Evolutionary conservation across 2,329 filamentous ascomycete genomes (phyloP).

Genomic region (Cadophora sp.): DNA sequence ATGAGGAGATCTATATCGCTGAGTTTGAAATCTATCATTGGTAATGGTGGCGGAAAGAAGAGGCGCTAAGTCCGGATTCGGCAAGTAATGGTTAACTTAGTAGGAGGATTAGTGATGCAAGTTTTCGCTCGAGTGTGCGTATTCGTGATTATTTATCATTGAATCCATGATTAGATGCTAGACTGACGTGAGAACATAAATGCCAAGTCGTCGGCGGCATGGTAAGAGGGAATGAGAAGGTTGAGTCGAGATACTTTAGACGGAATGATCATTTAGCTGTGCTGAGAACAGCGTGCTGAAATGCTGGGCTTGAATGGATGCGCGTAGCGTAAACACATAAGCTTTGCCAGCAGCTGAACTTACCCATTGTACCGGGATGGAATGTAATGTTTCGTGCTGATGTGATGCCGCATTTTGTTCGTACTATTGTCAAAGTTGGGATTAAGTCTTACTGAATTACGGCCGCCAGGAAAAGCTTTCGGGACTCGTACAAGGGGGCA

Average conservation of each 20-base stretch:
- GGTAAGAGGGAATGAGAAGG: too few relatives aligned
- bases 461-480: background rate
- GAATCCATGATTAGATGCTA: background rate
- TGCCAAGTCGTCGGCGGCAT: background rate
- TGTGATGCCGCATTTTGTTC: background rate
- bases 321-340: background rate
- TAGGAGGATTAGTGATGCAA: background rate
- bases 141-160: background rate
- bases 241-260: background rate
- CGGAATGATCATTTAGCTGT: background rate
- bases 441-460: background rate
- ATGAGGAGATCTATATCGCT: slow-evolving; percentile 19
- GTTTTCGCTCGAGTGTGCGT: background rate
- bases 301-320: background rate
- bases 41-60: background rate
- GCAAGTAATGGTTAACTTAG: background rate
- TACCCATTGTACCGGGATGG: background rate
- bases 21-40: slow-evolving; percentile 3
- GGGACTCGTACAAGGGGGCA: background rate
- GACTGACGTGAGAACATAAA: background rate
- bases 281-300: background rate
- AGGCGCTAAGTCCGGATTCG: background rate
- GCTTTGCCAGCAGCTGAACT: background rate
- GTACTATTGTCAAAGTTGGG: background rate
- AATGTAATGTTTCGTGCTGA: background rate